phyloP scores from a whole-genome alignment of 331 rosid species.

The Rosa hybrid region DNA sequence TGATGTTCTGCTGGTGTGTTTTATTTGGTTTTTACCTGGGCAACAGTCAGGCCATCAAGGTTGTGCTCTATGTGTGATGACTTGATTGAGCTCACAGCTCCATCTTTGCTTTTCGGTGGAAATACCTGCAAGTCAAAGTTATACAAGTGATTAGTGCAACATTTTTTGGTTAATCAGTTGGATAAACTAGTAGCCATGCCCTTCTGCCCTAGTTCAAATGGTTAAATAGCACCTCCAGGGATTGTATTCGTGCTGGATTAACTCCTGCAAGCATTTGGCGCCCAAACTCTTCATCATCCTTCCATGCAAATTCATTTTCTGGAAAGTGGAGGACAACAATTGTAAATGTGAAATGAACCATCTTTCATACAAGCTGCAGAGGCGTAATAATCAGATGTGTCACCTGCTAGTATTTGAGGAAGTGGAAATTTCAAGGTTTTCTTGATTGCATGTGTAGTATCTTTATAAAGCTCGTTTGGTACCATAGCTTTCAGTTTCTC shows the following conservation, averaged over 20 bases:
- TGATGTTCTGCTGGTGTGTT: background rate
- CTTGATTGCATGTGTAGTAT: constrained; percentile 34
- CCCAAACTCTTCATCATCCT: constrained; percentile 67
- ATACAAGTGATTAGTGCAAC: background rate
- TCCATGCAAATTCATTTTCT: constrained; percentile 67
- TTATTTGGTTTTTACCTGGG: constrained; percentile 36
- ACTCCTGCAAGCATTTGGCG: constrained; percentile 81
- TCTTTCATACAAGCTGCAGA: background rate
- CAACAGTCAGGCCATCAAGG: constrained; percentile 59
- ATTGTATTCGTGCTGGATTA: constrained; percentile 57
- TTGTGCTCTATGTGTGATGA: constrained; percentile 43
- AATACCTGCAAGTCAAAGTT: constrained; percentile 40
- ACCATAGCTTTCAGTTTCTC: constrained; percentile 41
- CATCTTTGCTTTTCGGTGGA: constrained; percentile 52
- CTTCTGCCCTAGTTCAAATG: background rate
- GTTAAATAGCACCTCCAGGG: constrained; percentile 46
- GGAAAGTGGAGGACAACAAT: background rate
- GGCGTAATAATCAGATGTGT: background rate
- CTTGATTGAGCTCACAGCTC: constrained; percentile 46
- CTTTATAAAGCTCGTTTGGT: constrained; percentile 38
- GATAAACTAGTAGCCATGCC: background rate
- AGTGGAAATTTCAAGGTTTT: constrained; percentile 33
- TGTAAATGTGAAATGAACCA: constrained; percentile 15
- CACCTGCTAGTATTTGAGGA: constrained; percentile 58
- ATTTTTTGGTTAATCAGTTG: background rate